A percentile compares a stretch with the other conserved stretches of the same genome.
These are phyloP conservation scores for Chlamydomonas reinhardtii DNA, from an alignment of 163 green algal species.

Conservation along the genomic window DNA sequence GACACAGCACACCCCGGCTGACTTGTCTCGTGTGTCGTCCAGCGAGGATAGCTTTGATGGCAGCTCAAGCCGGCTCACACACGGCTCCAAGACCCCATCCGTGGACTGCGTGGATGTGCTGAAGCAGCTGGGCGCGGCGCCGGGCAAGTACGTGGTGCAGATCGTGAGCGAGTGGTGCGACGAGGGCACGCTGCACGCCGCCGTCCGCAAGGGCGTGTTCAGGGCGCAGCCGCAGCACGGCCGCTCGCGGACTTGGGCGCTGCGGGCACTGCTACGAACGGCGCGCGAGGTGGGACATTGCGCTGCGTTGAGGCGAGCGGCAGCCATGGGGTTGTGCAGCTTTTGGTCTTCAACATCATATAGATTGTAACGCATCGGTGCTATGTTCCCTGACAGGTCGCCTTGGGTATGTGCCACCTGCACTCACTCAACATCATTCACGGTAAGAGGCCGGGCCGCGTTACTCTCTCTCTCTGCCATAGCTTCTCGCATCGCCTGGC, in stretches of 20 bases:
- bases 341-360: no score
- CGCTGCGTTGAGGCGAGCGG: background rate
- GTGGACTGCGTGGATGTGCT: slow-evolving; percentile 10
- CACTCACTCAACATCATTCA: slow-evolving; percentile 75
- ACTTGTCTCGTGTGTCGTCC: background rate
- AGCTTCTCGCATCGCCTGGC: no score
- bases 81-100: background rate
- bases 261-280: slow-evolving; percentile 72
- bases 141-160: slow-evolving; percentile 43
- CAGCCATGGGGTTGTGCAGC: no score
- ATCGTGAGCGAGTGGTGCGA: slow-evolving; percentile 72
- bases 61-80: no score
- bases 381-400: slow-evolving; percentile 44
- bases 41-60: slow-evolving; percentile 27
- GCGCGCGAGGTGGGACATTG: slow-evolving; percentile 58
- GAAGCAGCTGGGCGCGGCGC: slow-evolving; percentile 22
- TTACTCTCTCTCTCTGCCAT: no score
- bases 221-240: background rate
- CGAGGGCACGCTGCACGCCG: slow-evolving; percentile 62
- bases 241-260: slow-evolving; percentile 5
- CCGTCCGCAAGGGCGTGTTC: slow-evolving; percentile 54
- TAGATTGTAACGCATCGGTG: no score
- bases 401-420: slow-evolving; percentile 78
- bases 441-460: slow-evolving; percentile 47
- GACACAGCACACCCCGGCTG: background rate